Percentiles rank a stretch among this genome's conserved stretches.
These are phyloP conservation scores for Microstroma glucosiphilum DNA, from an alignment of 1,284 basidiomycete species.

Conservation along the genomic window DNA sequence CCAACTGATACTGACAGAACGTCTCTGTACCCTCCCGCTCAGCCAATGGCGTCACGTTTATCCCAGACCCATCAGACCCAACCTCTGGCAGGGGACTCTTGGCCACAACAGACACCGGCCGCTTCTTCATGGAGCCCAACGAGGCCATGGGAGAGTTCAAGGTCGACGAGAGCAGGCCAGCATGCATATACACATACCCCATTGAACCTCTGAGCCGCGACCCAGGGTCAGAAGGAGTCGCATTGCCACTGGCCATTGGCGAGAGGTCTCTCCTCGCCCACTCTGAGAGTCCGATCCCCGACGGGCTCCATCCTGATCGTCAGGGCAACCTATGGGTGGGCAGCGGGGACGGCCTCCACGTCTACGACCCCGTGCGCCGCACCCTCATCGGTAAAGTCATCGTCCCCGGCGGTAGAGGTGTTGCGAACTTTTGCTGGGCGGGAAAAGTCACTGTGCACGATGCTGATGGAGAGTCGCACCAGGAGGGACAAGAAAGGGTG, in stretches of 20 bases:
- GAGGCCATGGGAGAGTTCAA: not conserved
- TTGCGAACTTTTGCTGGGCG: slow-evolving; percentile 35
- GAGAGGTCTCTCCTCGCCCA: slow-evolving; percentile 19
- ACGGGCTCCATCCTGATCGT: slow-evolving; percentile 25
- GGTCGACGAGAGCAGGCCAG: not conserved
- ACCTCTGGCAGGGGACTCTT: slow-evolving; percentile 19
- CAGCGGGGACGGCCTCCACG: slow-evolving; percentile 28
- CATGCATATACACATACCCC: not conserved
- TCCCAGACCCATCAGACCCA: slow-evolving; percentile 19
- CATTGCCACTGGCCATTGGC: slow-evolving; percentile 18
- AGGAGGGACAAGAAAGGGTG: not conserved
- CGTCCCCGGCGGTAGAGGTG: slow-evolving; percentile 17
- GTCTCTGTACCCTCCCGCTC: not conserved
- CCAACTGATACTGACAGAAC: not conserved
- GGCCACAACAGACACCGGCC: slow-evolving; percentile 23
- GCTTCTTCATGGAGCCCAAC: not conserved
- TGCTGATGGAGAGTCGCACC: too few species aligned
- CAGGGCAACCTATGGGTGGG: slow-evolving; percentile 30
- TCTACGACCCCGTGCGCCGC: slow-evolving; percentile 18
- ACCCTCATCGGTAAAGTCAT: slow-evolving; percentile 23
- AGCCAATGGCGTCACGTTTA: slow-evolving; percentile 29
- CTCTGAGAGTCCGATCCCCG: slow-evolving; percentile 22
- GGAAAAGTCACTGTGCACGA: slow-evolving; percentile 13
- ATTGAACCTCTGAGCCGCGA: not conserved
- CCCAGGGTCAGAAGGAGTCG: not conserved